Evolutionary conservation across 202 grass and related monocot species (phyloP), one percentile per base, ranked within the genome.

Genomic region (Zoysia matrella): DNA sequence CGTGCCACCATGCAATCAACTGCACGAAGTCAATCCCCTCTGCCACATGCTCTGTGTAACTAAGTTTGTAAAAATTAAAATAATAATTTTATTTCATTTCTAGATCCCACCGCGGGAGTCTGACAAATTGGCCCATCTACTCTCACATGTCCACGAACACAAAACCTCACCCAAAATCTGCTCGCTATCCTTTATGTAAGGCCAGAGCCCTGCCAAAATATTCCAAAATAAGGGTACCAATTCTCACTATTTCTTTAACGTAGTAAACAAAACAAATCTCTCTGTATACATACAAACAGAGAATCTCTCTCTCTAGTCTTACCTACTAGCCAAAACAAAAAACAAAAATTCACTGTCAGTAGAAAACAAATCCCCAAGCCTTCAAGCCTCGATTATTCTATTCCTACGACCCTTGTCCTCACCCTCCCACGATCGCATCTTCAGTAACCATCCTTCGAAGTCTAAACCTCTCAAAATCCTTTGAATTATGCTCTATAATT

Each of bases 351-450:
- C 49, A 9, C 7, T 14, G 60, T 43, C 58, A 6, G 10, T 70
- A 78, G 66, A 78, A 82, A 72, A 73, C 52, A 83, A 66, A 82
- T 49, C 58, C 72, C 4, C 22, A 77, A 65, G 66, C 9, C 65
- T 4, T 66, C 22, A 4, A 54, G 51, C 16, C 5, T 55, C 0
- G 15, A 72, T 57, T 78, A 50, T 50, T 60, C 4, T 72, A 71
- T 65, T 48, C 15, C 42, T 11, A 12, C 6, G 49, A 36, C 44
- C 9, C 22, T 16, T 12, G 53, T 69, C 65, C 4, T 64, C 8
- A 11, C 11, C 62, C 66, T 69, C 41, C 57, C 13, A 8, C 15
- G 69, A 65, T 63, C 14, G 44, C 72, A 65, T 65, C 78, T 11
- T 64, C 55, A 12, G 44, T 48, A 39, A 69, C 74, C 5, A 52